Evolutionary conservation across 805 yeast species (phyloP).

Genomic region (Peterozyma xylosa): DNA sequence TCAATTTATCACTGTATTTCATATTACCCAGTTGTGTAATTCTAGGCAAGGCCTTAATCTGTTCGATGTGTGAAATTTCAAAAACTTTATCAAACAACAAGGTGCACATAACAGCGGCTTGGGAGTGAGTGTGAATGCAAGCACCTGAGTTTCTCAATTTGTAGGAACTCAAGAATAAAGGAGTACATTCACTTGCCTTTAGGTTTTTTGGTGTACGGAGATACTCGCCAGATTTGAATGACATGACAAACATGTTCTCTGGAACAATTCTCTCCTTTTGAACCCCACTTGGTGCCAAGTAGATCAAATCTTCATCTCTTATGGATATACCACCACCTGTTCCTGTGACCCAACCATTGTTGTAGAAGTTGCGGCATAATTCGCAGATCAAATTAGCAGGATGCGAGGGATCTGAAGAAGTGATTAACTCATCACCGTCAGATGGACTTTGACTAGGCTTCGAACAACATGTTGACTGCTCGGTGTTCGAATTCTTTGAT

Average conservation of each 20-base stretch:
- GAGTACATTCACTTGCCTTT: slow-evolving; percentile 94
- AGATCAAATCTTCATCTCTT: slow-evolving; percentile 48
- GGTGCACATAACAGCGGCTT: slow-evolving; percentile 76
- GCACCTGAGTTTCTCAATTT: slow-evolving; percentile 73
- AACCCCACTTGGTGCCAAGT: slow-evolving; percentile 92
- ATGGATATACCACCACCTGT: slow-evolving; percentile 95
- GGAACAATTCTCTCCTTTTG: slow-evolving; percentile 87
- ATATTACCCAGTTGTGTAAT: slow-evolving; percentile 60
- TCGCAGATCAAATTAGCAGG: slow-evolving; percentile 85
- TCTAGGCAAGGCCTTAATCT: slow-evolving; percentile 84
- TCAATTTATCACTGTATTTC: slow-evolving; percentile 65
- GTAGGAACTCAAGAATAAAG: slow-evolving; percentile 72
- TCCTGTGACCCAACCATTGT: slow-evolving; percentile 88
- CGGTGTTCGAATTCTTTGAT: too few relatives aligned
- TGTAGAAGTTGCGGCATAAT: slow-evolving; percentile 67
- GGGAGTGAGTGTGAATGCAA: slow-evolving; percentile 92
- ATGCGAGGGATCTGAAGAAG: slow-evolving; percentile 46
- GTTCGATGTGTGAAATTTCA: slow-evolving; percentile 75
- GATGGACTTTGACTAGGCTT: background rate
- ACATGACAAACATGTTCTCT: slow-evolving; percentile 72
- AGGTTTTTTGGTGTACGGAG: slow-evolving; percentile 53
- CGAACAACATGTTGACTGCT: too few relatives aligned
- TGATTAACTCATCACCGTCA: slow-evolving; percentile 18
- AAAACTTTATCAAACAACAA: slow-evolving; percentile 65
- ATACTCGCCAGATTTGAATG: slow-evolving; percentile 41